These are phyloP conservation scores for Suillus sp. DNA, from an alignment of 768 basidiomycete species.

Conservation along the genomic window DNA sequence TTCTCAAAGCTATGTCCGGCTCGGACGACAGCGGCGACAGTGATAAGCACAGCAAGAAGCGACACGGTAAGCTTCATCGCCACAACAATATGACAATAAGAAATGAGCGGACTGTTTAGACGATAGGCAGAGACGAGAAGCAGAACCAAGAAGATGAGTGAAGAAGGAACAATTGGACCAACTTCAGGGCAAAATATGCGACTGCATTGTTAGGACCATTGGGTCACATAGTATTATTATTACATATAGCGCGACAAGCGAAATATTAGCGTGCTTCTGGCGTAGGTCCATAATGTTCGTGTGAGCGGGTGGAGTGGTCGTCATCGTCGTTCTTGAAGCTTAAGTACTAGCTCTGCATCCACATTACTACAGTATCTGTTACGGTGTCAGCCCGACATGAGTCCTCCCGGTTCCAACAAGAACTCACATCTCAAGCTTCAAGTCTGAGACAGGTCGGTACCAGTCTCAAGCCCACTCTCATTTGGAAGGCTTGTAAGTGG, in stretches of 20 bases:
- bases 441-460: neutral
- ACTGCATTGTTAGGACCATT: neutral
- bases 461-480: neutral
- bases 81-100: slow-evolving; percentile 18
- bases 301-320: neutral
- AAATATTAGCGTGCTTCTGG: neutral
- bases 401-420: neutral
- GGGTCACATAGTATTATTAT: slow-evolving; percentile 1
- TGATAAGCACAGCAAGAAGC: slow-evolving; percentile 39
- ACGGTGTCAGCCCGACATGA: neutral
- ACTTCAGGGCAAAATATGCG: neutral
- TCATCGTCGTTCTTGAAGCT: neutral
- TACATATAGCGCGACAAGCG: neutral
- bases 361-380: neutral
- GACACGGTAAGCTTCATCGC: slow-evolving; percentile 49
- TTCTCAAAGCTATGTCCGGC: slow-evolving; percentile 33
- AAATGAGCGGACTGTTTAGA: slow-evolving; percentile 14
- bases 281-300: neutral
- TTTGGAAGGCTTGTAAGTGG: neutral
- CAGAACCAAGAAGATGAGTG: neutral
- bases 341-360: neutral
- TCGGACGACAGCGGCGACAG: slow-evolving; percentile 29
- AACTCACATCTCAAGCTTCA: neutral
- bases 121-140: slow-evolving; percentile 14
- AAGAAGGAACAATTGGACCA: slow-evolving; percentile 2